These are phyloP conservation scores for Yamadazyma oceani DNA, from an alignment of 1,139 yeast species.

Conservation along the genomic window DNA sequence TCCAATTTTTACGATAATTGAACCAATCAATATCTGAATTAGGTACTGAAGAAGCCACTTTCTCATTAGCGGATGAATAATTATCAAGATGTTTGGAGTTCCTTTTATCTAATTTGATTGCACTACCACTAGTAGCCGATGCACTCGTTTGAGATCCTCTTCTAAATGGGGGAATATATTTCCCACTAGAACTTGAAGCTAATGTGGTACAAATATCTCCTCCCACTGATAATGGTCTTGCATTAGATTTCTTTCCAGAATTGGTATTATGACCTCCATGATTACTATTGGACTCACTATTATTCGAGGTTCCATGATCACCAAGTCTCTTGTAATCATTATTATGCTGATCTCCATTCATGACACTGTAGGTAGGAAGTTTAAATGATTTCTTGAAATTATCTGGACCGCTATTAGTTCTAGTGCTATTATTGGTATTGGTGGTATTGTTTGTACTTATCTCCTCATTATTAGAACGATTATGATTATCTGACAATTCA, in stretches of 20 bases:
- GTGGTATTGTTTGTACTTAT: neutral
- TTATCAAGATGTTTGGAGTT: conserved; percentile 6
- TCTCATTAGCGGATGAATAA: conserved; percentile 6
- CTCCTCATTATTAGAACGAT: neutral
- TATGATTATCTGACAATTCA: conserved; percentile 17
- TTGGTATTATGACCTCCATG: conserved; percentile 5
- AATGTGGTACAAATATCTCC: conserved; percentile 11
- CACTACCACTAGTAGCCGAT: conserved; percentile 1
- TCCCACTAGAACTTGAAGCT: conserved; percentile 39
- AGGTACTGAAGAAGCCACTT: conserved; percentile 31
- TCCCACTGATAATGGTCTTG: conserved; percentile 19
- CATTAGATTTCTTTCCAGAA: neutral
- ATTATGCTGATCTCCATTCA: neutral
- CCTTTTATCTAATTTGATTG: conserved; percentile 9
- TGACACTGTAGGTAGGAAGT: conserved; percentile 17
- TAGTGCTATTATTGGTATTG: neutral
- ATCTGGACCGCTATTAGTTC: neutral
- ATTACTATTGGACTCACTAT: conserved; percentile 1
- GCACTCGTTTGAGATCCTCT: conserved; percentile 41
- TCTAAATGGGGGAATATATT: conserved; percentile 71
- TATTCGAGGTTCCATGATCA: conserved; percentile 3
- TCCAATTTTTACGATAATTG: conserved; percentile 31
- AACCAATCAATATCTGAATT: conserved; percentile 36
- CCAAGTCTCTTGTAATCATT: no score
- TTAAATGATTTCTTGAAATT: conserved; percentile 9